A percentile compares a stretch with the other conserved stretches of the same genome.
phyloP scores from a whole-genome alignment of 2,329 filamentous ascomycete species.

The Arthrocladium fulminans region DNA sequence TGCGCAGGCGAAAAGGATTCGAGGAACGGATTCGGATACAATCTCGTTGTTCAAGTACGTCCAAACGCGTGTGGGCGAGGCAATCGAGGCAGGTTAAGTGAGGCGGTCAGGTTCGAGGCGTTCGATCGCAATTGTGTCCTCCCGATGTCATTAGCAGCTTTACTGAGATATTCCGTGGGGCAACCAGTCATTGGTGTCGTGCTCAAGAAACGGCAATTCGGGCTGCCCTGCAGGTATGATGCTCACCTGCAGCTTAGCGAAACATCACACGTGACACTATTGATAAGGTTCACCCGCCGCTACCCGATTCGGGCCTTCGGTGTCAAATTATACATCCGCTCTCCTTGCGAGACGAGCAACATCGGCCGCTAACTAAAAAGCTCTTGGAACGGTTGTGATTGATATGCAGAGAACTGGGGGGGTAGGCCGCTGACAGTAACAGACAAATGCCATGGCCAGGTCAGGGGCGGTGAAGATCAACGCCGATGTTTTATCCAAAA shows the following conservation, averaged over 20 bases:
- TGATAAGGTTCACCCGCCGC: neutral
- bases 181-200: neutral
- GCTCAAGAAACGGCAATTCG: neutral
- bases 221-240: conserved; percentile 2
- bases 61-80: neutral
- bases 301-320: neutral
- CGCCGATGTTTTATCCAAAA: neutral
- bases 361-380: too few species aligned
- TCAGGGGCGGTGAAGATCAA: neutral
- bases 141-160: neutral
- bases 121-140: neutral
- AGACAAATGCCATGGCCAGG: neutral
- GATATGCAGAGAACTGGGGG: too few species aligned
- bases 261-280: neutral
- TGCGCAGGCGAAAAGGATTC: neutral
- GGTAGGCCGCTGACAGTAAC: neutral
- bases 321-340: neutral
- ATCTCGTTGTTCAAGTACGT: neutral
- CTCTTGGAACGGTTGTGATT: too few species aligned
- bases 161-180: neutral
- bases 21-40: neutral
- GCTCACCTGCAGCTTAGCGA: conserved; percentile 1
- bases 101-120: neutral
- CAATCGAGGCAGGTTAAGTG: conserved; percentile 1
- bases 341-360: too few species aligned